phyloP scores from a whole-genome alignment of 2,329 filamentous ascomycete genomes.

The Sclerotinia nivalis region DNA sequence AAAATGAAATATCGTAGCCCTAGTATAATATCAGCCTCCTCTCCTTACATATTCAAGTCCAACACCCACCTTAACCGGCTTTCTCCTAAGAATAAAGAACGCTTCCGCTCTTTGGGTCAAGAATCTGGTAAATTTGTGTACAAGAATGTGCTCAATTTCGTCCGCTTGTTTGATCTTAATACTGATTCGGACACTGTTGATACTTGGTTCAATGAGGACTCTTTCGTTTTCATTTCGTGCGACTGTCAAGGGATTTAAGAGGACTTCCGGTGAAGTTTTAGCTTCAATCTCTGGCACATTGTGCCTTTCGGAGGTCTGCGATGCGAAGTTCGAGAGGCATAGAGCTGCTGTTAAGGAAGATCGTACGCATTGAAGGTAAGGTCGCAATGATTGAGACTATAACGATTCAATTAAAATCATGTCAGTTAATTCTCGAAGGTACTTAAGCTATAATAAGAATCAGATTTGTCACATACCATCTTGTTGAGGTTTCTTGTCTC shows the following conservation, averaged over 20 bases:
- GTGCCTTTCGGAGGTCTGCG: slow-evolving; percentile 92
- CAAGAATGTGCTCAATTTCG: slow-evolving; percentile 96
- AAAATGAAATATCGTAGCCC: slow-evolving; percentile 98
- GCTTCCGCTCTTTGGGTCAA: slow-evolving; percentile 93
- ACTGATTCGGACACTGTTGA: slow-evolving; percentile 96
- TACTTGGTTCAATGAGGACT: slow-evolving; percentile 91
- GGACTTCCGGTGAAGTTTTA: slow-evolving; percentile 85
- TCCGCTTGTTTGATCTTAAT: slow-evolving; percentile 99
- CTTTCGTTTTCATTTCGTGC: slow-evolving; percentile 96
- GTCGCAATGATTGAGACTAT: slow-evolving; percentile 92
- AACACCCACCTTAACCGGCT: slow-evolving; percentile 78
- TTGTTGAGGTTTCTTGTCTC: slow-evolving; percentile 18
- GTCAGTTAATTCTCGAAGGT: background rate
- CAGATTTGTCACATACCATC: slow-evolving; percentile 23
- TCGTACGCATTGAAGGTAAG: slow-evolving; percentile 94
- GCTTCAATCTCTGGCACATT: slow-evolving; percentile 98
- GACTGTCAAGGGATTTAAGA: slow-evolving; percentile 86
- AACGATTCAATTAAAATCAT: background rate
- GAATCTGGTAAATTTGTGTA: slow-evolving; percentile 98
- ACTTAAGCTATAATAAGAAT: background rate
- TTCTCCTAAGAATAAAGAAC: slow-evolving; percentile 94
- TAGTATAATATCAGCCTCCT: slow-evolving; percentile 48
- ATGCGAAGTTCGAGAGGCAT: slow-evolving; percentile 94
- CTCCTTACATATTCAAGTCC: background rate
- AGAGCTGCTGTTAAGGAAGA: slow-evolving; percentile 92